Conservation (phyloP, 768 basidiomycete genomes). For the Exidia glandulosa region DNA sequence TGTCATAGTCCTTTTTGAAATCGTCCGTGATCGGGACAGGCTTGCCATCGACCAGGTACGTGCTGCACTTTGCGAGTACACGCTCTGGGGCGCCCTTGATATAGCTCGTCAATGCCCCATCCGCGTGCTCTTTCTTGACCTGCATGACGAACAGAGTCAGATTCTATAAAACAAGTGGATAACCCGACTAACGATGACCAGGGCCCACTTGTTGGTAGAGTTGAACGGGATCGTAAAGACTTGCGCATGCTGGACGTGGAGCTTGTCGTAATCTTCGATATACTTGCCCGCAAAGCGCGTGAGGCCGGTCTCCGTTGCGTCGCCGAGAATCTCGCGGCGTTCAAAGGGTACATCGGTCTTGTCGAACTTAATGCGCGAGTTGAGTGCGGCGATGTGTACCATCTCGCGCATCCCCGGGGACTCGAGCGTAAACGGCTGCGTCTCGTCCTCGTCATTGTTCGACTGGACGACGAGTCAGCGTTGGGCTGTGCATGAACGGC, state of each 20-base stretch:
- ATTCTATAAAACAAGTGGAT: neutral
- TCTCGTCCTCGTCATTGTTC: slow-evolving; percentile 51
- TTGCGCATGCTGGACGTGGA: slow-evolving; percentile 39
- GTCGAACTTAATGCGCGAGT: slow-evolving; percentile 63
- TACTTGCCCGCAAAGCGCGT: slow-evolving; percentile 54
- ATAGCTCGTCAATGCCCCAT: slow-evolving; percentile 40
- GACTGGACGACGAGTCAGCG: slow-evolving; percentile 24
- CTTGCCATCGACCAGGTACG: slow-evolving; percentile 44
- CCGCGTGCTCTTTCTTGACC: slow-evolving; percentile 44
- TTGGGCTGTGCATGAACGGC: neutral
- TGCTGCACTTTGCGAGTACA: slow-evolving; percentile 51
- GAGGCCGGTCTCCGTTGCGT: slow-evolving; percentile 68
- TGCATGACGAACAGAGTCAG: slow-evolving; percentile 13
- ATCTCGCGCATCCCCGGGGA: slow-evolving; percentile 55
- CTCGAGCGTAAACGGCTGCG: slow-evolving; percentile 36
- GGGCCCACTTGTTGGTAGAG: slow-evolving; percentile 63
- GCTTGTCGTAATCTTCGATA: slow-evolving; percentile 42
- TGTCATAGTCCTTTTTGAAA: slow-evolving; percentile 44
- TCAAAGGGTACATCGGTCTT: slow-evolving; percentile 50
- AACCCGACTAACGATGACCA: slow-evolving; percentile 47
- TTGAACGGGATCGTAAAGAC: slow-evolving; percentile 71
- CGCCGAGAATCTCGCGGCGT: slow-evolving; percentile 50
- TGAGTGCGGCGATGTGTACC: slow-evolving; percentile 52
- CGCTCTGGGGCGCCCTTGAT: slow-evolving; percentile 66
- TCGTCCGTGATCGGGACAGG: slow-evolving; percentile 39